Evolutionary conservation across 2,329 filamentous ascomycete genomes (phyloP).

Genomic region (Thielaviopsis ethacetica): DNA sequence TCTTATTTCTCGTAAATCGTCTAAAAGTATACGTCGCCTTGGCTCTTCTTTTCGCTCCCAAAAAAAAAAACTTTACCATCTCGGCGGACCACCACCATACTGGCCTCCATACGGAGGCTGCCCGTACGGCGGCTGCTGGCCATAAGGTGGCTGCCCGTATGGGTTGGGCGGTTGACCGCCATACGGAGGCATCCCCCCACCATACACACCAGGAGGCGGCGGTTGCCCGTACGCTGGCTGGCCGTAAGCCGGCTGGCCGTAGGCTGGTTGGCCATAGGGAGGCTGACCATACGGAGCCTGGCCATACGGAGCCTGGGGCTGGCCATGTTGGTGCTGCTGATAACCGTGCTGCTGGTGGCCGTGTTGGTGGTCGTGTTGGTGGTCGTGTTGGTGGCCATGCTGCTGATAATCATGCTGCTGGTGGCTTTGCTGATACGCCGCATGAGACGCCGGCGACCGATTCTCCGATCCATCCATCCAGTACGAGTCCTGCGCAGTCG

Average conservation of each 20-base stretch:
- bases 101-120: constrained; percentile 1
- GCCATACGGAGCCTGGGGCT: background rate
- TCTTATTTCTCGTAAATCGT: too few relatives aligned
- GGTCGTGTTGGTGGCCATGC: background rate
- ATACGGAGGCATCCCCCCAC: background rate
- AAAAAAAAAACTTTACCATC: background rate
- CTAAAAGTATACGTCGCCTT: background rate
- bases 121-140: background rate
- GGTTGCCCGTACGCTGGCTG: background rate
- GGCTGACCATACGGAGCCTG: background rate
- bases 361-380: background rate
- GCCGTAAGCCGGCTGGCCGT: background rate
- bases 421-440: background rate
- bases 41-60: background rate
- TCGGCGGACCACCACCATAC: background rate
- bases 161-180: background rate
- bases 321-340: background rate
- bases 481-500: constrained; percentile 6
- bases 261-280: background rate
- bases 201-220: too few relatives aligned
- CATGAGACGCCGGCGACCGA: background rate
- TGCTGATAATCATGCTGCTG: background rate
- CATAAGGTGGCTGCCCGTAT: background rate
- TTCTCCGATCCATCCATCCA: constrained; percentile 4
- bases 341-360: background rate